Conservation (phyloP, 345 rosid species). For the Rhodamnia rubescens region DNA sequence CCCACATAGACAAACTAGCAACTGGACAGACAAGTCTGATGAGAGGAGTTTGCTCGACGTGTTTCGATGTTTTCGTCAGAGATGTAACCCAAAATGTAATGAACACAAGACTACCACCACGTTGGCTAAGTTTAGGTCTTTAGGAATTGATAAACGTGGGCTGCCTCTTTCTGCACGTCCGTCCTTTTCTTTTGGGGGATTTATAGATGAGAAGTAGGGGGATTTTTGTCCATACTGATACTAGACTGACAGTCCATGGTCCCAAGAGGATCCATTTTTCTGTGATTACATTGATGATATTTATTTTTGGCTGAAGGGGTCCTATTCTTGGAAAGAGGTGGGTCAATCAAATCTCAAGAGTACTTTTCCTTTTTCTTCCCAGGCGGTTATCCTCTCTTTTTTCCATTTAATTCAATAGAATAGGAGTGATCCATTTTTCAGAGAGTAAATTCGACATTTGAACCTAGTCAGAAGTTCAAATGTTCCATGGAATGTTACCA, state of each 20-base stretch:
- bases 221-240: background rate
- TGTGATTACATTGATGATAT: background rate
- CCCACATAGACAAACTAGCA: conserved; percentile 32
- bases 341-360: background rate
- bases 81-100: conserved; percentile 73
- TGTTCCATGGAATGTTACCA: background rate
- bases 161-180: background rate
- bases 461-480: background rate
- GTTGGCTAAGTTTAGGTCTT: conserved; percentile 80
- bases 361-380: background rate
- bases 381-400: background rate
- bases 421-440: background rate
- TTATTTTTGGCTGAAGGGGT: background rate
- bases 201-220: background rate
- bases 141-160: conserved; percentile 11
- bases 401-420: background rate
- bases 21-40: conserved; percentile 53
- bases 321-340: background rate
- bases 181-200: background rate
- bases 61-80: conserved; percentile 78
- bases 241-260: background rate
- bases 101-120: conserved; percentile 48
- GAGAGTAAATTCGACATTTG: background rate
- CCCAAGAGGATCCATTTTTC: background rate
- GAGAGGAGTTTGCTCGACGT: conserved; percentile 69